A percentile compares a stretch with the other conserved stretches of the same genome.
Evolutionary conservation across 2,329 filamentous ascomycete genomes (phyloP).

Genomic region (Claviceps capensis): DNA sequence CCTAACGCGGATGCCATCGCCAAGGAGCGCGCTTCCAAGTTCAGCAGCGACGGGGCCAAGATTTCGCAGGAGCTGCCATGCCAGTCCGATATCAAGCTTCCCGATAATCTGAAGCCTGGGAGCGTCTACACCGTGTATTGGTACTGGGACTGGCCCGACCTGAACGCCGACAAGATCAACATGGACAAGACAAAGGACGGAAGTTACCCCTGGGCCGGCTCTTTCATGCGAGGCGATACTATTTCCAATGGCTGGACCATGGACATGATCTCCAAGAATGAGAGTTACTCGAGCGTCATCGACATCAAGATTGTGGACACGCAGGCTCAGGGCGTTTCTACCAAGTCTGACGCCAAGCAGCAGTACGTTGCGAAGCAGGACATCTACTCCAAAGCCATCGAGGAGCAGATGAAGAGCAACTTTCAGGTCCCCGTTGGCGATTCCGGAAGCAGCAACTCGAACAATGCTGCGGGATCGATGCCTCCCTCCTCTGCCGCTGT

Average conservation of each 20-base stretch:
- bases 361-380: conserved; percentile 24
- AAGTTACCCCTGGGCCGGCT: conserved; percentile 28
- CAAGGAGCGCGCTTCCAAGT: conserved; percentile 39
- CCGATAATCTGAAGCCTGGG: conserved; percentile 45
- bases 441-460: conserved; percentile 7
- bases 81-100: conserved; percentile 69
- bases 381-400: conserved; percentile 29
- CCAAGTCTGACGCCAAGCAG: conserved; percentile 11
- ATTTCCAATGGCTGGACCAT: conserved; percentile 23
- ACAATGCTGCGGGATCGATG: background rate
- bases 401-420: conserved; percentile 29
- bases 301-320: conserved; percentile 24
- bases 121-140: conserved; percentile 75
- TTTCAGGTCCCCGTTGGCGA: conserved; percentile 29
- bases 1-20: conserved; percentile 49
- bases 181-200: conserved; percentile 24
- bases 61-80: conserved; percentile 56
- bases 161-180: conserved; percentile 29
- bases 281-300: conserved; percentile 28
- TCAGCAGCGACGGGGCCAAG: conserved; percentile 37
- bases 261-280: conserved; percentile 21
- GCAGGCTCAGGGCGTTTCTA: conserved; percentile 11
- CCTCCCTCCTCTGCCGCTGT: background rate
- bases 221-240: conserved; percentile 24
- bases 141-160: conserved; percentile 88